These are phyloP conservation scores for Volutella citrinella DNA, from an alignment of 2,329 filamentous ascomycete genomes.

Conservation along the genomic window DNA sequence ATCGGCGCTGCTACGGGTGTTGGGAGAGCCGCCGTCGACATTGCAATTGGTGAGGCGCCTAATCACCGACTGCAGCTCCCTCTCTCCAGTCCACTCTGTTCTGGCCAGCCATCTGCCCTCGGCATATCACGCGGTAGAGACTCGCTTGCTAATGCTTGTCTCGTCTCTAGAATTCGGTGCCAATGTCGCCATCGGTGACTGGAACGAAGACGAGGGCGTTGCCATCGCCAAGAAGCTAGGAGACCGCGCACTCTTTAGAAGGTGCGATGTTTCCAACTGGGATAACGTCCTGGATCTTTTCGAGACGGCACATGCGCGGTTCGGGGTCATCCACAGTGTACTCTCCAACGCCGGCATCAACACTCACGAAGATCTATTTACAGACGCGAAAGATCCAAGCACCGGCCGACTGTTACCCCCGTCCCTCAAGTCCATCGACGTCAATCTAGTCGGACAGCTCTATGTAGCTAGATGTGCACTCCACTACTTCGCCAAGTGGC, in stretches of 20 bases:
- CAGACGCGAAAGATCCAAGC: background rate
- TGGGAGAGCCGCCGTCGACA: background rate
- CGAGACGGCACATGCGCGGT: background rate
- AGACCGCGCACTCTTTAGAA: background rate
- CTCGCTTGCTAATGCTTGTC: too few species aligned
- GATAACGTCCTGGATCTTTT: background rate
- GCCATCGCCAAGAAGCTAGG: background rate
- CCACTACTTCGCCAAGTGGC: constrained; percentile 1
- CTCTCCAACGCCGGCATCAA: constrained; percentile 1
- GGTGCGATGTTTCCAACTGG: constrained; percentile 1
- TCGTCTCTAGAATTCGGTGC: background rate
- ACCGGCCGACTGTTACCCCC: background rate
- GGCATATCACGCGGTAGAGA: too few species aligned
- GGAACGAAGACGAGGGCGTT: background rate
- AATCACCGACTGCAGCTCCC: background rate
- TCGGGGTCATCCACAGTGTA: constrained; percentile 1
- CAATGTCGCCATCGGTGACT: background rate
- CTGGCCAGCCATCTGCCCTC: too few species aligned
- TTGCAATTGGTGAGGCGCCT: background rate
- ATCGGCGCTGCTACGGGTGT: constrained; percentile 1
- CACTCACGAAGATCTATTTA: background rate
- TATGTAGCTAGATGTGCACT: background rate
- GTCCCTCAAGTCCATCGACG: constrained; percentile 1
- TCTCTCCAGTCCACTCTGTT: too few species aligned
- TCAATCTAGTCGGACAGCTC: background rate